Evolutionary conservation across 106 monocot species (phyloP).

Genomic region (Apostasia ramifera): DNA sequence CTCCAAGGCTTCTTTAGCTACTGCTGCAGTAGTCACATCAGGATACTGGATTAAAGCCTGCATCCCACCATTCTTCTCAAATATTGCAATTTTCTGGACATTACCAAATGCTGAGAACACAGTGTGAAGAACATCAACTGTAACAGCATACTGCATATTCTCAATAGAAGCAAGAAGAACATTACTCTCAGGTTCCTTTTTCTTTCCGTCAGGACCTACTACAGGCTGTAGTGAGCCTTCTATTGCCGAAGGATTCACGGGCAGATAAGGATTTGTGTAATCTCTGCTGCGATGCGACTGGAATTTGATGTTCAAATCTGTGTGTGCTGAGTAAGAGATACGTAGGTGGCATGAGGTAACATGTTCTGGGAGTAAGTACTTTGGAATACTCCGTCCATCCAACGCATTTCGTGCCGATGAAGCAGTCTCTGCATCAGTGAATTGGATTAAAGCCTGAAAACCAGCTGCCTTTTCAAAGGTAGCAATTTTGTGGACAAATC

Average conservation of each 20-base stretch:
- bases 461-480: constrained; percentile 83
- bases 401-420: constrained; percentile 54
- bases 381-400: constrained; percentile 81
- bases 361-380: constrained; percentile 94
- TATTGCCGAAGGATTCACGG: constrained; percentile 74
- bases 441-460: constrained; percentile 82
- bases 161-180: constrained; percentile 70
- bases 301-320: constrained; percentile 97
- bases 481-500: constrained; percentile 76
- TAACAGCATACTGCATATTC: constrained; percentile 73
- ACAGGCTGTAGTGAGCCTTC: constrained; percentile 53
- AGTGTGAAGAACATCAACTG: constrained; percentile 67
- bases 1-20: constrained; percentile 92
- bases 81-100: constrained; percentile 81
- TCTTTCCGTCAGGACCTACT: constrained; percentile 61
- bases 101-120: constrained; percentile 74
- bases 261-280: constrained; percentile 74
- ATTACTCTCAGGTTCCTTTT: constrained; percentile 62
- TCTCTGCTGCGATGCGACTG: constrained; percentile 97
- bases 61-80: constrained; percentile 80
- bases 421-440: constrained; percentile 61
- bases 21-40: constrained; percentile 65
- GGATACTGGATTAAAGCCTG: constrained; percentile 75
- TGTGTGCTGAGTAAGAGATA: constrained; percentile 93
- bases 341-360: constrained; percentile 74